phyloP scores from a whole-genome alignment of 2,329 filamentous ascomycete genomes.

The Didymella lethalis region DNA sequence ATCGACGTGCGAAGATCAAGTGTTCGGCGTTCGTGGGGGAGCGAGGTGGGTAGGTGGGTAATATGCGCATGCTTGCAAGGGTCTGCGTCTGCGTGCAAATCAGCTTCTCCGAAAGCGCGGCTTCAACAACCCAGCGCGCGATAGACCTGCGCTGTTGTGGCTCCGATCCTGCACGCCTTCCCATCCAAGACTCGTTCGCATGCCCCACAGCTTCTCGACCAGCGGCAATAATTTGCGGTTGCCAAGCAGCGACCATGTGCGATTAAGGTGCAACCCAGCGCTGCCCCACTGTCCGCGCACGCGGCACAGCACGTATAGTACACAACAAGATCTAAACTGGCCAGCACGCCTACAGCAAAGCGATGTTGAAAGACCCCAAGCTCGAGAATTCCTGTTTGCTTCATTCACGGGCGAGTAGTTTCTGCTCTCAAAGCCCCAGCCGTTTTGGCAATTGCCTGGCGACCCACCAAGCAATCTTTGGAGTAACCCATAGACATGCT shows the following conservation, averaged over 20 bases:
- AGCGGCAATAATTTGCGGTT: neutral
- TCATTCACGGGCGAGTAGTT: neutral
- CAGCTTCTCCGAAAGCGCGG: constrained; percentile 2
- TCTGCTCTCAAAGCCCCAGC: constrained; percentile 8
- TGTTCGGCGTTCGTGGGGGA: constrained; percentile 14
- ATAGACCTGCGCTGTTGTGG: constrained; percentile 5
- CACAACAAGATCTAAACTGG: neutral
- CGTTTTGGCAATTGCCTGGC: neutral
- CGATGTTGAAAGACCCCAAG: neutral
- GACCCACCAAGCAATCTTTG: neutral
- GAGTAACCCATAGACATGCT: neutral
- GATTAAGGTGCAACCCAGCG: neutral
- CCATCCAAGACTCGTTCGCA: constrained; percentile 20
- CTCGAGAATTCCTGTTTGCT: neutral
- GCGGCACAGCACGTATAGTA: constrained; percentile 3
- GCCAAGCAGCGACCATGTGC: constrained; percentile 4
- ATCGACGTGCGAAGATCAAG: constrained; percentile 6
- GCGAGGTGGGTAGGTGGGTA: constrained; percentile 14
- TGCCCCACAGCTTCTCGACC: constrained; percentile 13
- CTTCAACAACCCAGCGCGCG: constrained; percentile 6
- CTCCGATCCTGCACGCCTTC: constrained; percentile 15
- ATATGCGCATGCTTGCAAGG: constrained; percentile 16
- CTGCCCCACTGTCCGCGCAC: constrained; percentile 2
- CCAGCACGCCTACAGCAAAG: neutral
- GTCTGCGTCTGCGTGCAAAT: constrained; percentile 11